Evolutionary conservation across 2,329 filamentous ascomycete genomes (phyloP).

Genomic region (Calonectria hawksworthii): DNA sequence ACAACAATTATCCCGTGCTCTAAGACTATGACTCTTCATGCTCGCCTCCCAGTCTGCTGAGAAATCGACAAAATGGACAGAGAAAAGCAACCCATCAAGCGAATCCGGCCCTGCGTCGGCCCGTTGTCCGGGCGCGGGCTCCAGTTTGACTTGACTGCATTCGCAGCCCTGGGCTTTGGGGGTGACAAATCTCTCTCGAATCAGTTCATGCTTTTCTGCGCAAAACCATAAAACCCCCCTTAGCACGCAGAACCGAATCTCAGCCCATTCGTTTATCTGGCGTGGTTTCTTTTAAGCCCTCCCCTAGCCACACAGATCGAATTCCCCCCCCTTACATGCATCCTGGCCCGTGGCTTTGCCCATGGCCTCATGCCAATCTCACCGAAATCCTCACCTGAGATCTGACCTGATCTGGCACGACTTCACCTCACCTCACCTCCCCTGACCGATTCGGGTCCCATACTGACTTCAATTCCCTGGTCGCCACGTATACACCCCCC

Average conservation of each 20-base stretch:
- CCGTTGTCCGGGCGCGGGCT: slow-evolving; percentile 41
- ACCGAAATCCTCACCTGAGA: slow-evolving; percentile 46
- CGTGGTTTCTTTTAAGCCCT: slow-evolving; percentile 20
- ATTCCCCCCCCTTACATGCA: neutral
- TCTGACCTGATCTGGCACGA: slow-evolving; percentile 40
- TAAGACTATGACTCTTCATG: slow-evolving; percentile 22
- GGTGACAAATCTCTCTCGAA: slow-evolving; percentile 5
- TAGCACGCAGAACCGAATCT: slow-evolving; percentile 2
- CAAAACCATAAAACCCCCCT: neutral
- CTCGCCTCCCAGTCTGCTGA: slow-evolving; percentile 10
- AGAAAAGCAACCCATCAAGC: slow-evolving; percentile 27
- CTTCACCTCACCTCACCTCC: slow-evolving; percentile 38
- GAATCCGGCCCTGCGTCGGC: slow-evolving; percentile 38
- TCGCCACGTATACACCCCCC: neutral
- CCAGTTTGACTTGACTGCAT: slow-evolving; percentile 44
- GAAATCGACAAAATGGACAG: slow-evolving; percentile 19
- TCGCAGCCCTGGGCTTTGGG: slow-evolving; percentile 29
- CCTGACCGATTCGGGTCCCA: slow-evolving; percentile 38
- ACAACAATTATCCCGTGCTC: slow-evolving; percentile 1
- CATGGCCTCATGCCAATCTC: slow-evolving; percentile 43
- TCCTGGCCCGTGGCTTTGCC: slow-evolving; percentile 12
- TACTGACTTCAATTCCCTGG: slow-evolving; percentile 9
- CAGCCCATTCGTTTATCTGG: slow-evolving; percentile 28
- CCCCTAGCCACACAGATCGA: slow-evolving; percentile 15
- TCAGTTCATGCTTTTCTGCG: slow-evolving; percentile 28